phyloP scores from a whole-genome alignment of 164 flowering plant species.

The Nymphaea colorata region DNA sequence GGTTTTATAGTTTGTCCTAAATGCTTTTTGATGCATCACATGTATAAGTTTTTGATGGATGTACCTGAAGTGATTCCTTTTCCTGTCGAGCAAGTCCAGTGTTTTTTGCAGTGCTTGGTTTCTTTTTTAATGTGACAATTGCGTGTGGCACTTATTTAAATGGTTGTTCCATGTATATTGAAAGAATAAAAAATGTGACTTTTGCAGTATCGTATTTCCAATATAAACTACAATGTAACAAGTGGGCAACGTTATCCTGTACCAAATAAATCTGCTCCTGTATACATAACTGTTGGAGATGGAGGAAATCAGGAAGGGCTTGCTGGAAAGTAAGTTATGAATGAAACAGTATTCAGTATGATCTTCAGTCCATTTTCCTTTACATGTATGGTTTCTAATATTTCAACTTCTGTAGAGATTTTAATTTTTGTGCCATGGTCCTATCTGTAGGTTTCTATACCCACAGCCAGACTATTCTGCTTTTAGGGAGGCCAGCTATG shows the following conservation, averaged over 20 bases:
- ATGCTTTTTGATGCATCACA: neutral
- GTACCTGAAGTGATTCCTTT: neutral
- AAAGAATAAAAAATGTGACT: no score
- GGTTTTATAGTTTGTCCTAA: neutral
- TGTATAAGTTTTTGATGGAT: neutral
- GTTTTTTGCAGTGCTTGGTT: neutral
- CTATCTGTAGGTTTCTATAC: constrained; percentile 42
- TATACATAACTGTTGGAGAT: constrained; percentile 94
- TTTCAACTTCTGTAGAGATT: neutral
- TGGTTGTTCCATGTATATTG: neutral
- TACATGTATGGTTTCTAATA: neutral
- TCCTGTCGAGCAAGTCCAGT: neutral
- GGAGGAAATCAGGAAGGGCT: constrained; percentile 99
- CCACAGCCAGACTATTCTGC: constrained; percentile 98
- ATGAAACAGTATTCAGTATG: neutral
- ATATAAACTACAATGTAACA: constrained; percentile 57
- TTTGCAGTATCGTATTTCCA: constrained; percentile 85
- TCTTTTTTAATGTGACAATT: neutral
- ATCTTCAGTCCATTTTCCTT: neutral
- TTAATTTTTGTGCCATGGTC: neutral
- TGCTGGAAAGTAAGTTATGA: constrained; percentile 48
- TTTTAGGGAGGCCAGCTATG: constrained; percentile 87
- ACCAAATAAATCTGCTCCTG: constrained; percentile 84
- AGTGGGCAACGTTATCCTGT: constrained; percentile 52
- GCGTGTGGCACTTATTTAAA: neutral